Percentiles rank a stretch among this genome's conserved stretches.
Conservation (phyloP, 1,284 basidiomycete species). For the Tilletia indica region DNA sequence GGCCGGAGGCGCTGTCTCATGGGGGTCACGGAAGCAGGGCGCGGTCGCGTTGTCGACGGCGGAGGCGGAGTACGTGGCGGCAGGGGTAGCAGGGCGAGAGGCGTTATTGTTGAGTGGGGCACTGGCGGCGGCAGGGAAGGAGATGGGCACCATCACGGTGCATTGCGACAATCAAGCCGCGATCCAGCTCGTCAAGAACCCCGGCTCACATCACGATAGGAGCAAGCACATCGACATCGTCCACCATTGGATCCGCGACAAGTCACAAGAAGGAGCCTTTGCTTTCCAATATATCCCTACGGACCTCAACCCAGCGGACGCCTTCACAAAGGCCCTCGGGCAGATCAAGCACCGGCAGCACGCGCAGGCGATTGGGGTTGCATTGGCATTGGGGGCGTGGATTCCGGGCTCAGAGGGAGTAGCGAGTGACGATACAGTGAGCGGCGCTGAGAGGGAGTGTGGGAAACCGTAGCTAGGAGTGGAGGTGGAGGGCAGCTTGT, state of each 20-base stretch:
- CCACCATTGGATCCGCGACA: constrained; percentile 15
- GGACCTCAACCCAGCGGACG: constrained; percentile 3
- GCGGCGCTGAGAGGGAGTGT: constrained; percentile 10
- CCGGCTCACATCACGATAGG: not conserved
- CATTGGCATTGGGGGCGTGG: not conserved
- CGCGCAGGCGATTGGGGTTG: not conserved
- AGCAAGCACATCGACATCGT: constrained; percentile 18
- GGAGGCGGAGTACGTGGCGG: constrained; percentile 23
- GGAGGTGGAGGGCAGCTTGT: not conserved
- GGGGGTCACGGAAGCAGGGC: constrained; percentile 20
- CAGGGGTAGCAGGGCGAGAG: constrained; percentile 16
- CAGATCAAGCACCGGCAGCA: not conserved
- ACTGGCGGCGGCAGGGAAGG: not conserved
- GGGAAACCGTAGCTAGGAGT: not conserved
- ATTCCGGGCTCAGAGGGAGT: not conserved
- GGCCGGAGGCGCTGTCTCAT: constrained; percentile 19
- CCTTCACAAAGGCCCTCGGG: constrained; percentile 15
- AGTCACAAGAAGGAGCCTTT: not conserved
- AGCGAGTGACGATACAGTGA: not conserved
- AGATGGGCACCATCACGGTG: not conserved
- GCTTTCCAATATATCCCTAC: not conserved
- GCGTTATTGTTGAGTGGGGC: constrained; percentile 14
- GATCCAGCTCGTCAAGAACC: not conserved
- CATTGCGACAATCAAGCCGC: constrained; percentile 11
- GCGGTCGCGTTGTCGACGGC: constrained; percentile 23